Evolutionary conservation across 371 early-diverging fungal genomes (phyloP).

Genomic region (Capillidium heterosporum): DNA sequence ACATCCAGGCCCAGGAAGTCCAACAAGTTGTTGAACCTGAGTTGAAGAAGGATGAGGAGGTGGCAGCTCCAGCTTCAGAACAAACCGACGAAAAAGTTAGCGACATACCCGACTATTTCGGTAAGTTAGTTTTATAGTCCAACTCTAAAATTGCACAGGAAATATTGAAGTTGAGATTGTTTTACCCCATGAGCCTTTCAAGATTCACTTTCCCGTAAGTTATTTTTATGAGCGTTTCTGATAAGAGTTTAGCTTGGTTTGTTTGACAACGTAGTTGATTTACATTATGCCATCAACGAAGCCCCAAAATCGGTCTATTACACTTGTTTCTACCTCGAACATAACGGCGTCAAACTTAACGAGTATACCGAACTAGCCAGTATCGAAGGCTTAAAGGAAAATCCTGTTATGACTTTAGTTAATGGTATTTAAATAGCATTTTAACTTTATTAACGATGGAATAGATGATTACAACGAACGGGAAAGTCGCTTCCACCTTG

Average conservation of each 20-base stretch:
- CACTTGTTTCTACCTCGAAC: slow-evolving; percentile 74
- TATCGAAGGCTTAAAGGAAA: slow-evolving; percentile 50
- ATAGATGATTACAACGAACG: slow-evolving; percentile 69
- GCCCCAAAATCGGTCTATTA: slow-evolving; percentile 64
- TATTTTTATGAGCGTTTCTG: background rate
- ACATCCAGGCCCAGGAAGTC: too few species aligned
- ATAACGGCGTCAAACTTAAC: slow-evolving; percentile 44
- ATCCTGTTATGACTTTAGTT: slow-evolving; percentile 39
- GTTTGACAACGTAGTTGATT: slow-evolving; percentile 56
- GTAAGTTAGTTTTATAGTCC: too few species aligned
- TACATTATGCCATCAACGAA: slow-evolving; percentile 75
- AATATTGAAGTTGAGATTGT: background rate
- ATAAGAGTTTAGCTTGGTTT: background rate
- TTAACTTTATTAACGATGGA: background rate
- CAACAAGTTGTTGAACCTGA: too few species aligned
- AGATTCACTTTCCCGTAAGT: background rate
- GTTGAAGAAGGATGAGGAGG: too few species aligned
- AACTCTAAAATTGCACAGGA: too few species aligned
- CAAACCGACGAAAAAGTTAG: too few species aligned
- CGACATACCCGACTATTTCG: too few species aligned
- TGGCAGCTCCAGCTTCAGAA: too few species aligned
- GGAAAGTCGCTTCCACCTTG: slow-evolving; percentile 76
- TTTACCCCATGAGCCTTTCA: background rate
- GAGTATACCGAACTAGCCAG: slow-evolving; percentile 57
- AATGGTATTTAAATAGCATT: slow-evolving; percentile 30